Evolutionary conservation across 345 rosid genomes (phyloP).

Genomic region (Eucalyptus virginea): DNA sequence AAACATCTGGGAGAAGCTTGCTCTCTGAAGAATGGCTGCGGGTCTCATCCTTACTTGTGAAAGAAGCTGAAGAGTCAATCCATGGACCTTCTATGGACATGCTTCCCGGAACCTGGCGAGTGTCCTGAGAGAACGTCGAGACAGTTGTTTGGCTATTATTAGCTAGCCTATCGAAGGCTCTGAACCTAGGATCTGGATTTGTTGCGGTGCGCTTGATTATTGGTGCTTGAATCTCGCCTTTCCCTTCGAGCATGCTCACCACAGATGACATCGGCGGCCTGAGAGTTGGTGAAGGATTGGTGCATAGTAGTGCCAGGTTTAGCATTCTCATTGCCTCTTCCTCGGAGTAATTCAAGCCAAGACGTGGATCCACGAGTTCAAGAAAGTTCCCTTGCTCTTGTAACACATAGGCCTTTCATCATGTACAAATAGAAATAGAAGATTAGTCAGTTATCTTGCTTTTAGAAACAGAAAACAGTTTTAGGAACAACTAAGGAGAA

Average conservation of each 20-base stretch:
- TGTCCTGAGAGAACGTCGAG: constrained; percentile 27
- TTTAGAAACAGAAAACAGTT: neutral
- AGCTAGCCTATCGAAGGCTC: constrained; percentile 58
- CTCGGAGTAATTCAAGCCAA: constrained; percentile 41
- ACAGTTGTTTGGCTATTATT: constrained; percentile 48
- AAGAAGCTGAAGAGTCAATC: constrained; percentile 40
- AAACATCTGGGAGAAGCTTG: constrained; percentile 9
- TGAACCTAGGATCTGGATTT: constrained; percentile 55
- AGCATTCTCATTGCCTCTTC: constrained; percentile 62
- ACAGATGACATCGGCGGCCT: constrained; percentile 87
- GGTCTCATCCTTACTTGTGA: constrained; percentile 17
- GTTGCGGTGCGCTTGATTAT: constrained; percentile 37
- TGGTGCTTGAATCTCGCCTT: constrained; percentile 55
- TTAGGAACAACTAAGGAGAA: neutral
- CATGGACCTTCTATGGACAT: constrained; percentile 58
- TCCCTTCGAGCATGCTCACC: constrained; percentile 78
- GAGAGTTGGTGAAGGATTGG: constrained; percentile 81
- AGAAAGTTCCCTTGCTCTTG: constrained; percentile 92
- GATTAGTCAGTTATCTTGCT: neutral
- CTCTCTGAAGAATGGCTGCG: constrained; percentile 6
- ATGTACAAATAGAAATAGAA: neutral
- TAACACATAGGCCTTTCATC: constrained; percentile 63
- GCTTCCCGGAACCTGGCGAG: constrained; percentile 19
- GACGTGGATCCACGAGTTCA: constrained; percentile 68
- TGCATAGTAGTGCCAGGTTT: constrained; percentile 67